These are phyloP conservation scores for Suhomyces sp. DNA, from an alignment of 805 yeast genomes.

Conservation along the genomic window DNA sequence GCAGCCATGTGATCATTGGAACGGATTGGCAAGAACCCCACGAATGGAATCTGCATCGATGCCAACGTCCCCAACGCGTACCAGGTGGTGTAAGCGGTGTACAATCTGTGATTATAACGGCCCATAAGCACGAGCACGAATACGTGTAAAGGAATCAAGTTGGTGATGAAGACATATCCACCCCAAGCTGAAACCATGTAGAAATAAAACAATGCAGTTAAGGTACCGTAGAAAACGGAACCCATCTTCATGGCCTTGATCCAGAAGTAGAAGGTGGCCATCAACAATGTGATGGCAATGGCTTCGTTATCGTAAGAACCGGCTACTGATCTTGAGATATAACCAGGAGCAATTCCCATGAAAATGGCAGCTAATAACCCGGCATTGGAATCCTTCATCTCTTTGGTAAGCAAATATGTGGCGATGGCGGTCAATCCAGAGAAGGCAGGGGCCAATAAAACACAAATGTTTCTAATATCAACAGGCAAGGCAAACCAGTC, in stretches of 20 bases:
- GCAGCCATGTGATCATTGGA: slow-evolving; percentile 99
- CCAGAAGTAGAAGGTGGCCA: slow-evolving; percentile 97
- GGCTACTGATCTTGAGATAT: slow-evolving; percentile 96
- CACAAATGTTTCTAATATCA: slow-evolving; percentile 95
- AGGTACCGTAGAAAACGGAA: slow-evolving; percentile 76
- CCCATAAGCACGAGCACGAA: slow-evolving; percentile 93
- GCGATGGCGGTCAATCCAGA: slow-evolving; percentile 89
- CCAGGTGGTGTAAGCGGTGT: slow-evolving; percentile 95
- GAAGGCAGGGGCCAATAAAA: slow-evolving; percentile 93
- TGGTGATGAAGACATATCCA: slow-evolving; percentile 98
- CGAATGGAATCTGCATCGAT: slow-evolving; percentile 99
- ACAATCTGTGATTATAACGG: slow-evolving; percentile 77
- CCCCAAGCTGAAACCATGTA: slow-evolving; percentile 99
- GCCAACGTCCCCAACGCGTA: slow-evolving; percentile 96
- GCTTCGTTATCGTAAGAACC: slow-evolving; percentile 99
- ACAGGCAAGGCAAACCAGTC: slow-evolving; percentile 71
- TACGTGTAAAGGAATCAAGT: slow-evolving; percentile 93
- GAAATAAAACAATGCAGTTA: slow-evolving; percentile 86
- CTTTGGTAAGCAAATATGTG: slow-evolving; percentile 82
- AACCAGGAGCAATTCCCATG: slow-evolving; percentile 98
- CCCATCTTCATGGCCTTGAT: slow-evolving; percentile 91
- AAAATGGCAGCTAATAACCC: slow-evolving; percentile 91
- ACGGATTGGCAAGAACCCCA: slow-evolving; percentile 93
- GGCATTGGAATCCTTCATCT: slow-evolving; percentile 86
- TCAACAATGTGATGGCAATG: slow-evolving; percentile 90